Conservation (phyloP, 257 asterid genomes). For the Pogostemon cablin region DNA sequence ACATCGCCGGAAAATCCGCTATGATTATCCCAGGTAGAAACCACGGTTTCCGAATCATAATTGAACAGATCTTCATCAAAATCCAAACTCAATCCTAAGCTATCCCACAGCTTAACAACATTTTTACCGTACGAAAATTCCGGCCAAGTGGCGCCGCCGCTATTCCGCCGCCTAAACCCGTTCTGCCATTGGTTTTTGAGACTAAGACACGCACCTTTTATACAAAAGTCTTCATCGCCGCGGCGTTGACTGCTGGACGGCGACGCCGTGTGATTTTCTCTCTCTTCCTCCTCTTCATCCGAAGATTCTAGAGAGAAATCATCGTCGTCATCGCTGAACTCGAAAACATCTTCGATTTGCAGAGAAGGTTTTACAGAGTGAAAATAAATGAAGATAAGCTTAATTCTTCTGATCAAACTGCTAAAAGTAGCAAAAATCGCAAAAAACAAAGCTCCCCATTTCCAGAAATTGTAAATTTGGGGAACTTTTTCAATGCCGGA, state of each 20-base stretch:
- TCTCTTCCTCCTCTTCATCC: constrained; percentile 44
- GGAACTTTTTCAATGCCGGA: constrained; percentile 36
- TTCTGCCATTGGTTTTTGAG: constrained; percentile 33
- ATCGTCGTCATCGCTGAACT: constrained; percentile 58
- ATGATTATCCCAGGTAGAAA: constrained; percentile 63
- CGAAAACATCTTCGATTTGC: constrained; percentile 45
- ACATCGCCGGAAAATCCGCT: constrained; percentile 25
- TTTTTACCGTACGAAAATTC: constrained; percentile 58
- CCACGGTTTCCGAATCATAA: constrained; percentile 44
- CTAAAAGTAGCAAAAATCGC: constrained; percentile 71
- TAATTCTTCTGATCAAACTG: constrained; percentile 55
- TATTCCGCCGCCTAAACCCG: constrained; percentile 30
- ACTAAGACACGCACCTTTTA: constrained; percentile 47
- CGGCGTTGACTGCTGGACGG: constrained; percentile 32
- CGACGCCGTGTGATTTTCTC: constrained; percentile 41
- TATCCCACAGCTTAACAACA: constrained; percentile 92
- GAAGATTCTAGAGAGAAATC: constrained; percentile 45
- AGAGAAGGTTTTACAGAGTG: constrained; percentile 52
- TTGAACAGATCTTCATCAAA: constrained; percentile 57
- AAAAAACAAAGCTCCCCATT: constrained; percentile 84
- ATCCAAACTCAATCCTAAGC: constrained; percentile 63
- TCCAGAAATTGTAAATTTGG: constrained; percentile 60
- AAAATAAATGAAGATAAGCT: constrained; percentile 52
- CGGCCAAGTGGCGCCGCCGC: constrained; percentile 44
- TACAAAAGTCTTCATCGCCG: constrained; percentile 48